Percentiles rank a stretch among this genome's conserved stretches.
These are phyloP conservation scores for Tanacetum coccineum DNA, from an alignment of 129 eudicot species.

Conservation along the genomic window DNA sequence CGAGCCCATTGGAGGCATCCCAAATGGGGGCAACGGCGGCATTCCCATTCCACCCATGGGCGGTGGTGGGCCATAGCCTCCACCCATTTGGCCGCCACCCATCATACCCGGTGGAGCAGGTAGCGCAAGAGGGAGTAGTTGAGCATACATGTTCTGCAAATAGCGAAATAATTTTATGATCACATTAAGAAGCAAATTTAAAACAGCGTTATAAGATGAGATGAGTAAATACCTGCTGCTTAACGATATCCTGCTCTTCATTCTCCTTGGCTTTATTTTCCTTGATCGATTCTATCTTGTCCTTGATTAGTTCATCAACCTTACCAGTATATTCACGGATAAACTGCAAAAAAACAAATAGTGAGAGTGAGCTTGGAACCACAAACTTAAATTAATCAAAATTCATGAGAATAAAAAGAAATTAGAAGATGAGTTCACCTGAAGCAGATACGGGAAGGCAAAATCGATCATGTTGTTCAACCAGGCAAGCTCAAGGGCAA, in stretches of 20 bases:
- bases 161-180: background rate
- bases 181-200: background rate
- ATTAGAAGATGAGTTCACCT: slow-evolving; percentile 42
- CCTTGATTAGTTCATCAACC: slow-evolving; percentile 78
- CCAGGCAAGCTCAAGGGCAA: slow-evolving; percentile 97
- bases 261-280: slow-evolving; percentile 78
- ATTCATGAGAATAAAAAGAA: background rate
- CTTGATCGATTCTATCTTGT: slow-evolving; percentile 60
- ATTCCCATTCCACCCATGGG: slow-evolving; percentile 84
- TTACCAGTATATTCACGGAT: slow-evolving; percentile 90
- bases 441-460: slow-evolving; percentile 98
- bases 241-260: slow-evolving; percentile 74
- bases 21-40: slow-evolving; percentile 91
- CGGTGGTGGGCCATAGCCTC: slow-evolving; percentile 60
- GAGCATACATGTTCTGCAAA: slow-evolving; percentile 91
- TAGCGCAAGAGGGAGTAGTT: slow-evolving; percentile 75
- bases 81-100: slow-evolving; percentile 42
- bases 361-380: too few species aligned
- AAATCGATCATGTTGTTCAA: slow-evolving; percentile 94
- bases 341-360: slow-evolving; percentile 46
- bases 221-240: slow-evolving; percentile 60
- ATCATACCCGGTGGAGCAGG: slow-evolving; percentile 84
- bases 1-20: slow-evolving; percentile 89
- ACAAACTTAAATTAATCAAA: too few species aligned
- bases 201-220: background rate